A percentile compares a stretch with the other conserved stretches of the same genome.
These are phyloP conservation scores for Saxispiralis lemnorum DNA, from an alignment of 495 filamentous ascomycete species.

Conservation along the genomic window DNA sequence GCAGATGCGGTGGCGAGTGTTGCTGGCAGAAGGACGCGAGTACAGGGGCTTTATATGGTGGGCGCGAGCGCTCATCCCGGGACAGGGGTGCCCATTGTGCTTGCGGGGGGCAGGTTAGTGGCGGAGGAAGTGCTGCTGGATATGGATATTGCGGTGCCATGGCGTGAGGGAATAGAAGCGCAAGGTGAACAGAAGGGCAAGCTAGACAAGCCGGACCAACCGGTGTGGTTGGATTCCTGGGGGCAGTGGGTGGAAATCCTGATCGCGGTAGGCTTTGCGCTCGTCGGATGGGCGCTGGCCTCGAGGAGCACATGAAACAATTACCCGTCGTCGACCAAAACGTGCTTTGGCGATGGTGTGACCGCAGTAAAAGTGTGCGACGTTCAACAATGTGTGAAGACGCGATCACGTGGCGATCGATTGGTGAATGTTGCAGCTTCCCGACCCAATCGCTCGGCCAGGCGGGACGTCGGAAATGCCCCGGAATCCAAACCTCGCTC, in stretches of 20 bases:
- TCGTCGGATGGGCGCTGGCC: constrained; percentile 1
- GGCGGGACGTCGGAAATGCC: too few relatives aligned
- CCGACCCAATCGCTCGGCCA: too few relatives aligned
- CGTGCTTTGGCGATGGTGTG: neutral
- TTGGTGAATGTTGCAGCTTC: too few relatives aligned
- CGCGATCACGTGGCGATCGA: neutral
- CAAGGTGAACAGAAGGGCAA: constrained; percentile 9
- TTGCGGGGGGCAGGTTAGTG: constrained; percentile 46
- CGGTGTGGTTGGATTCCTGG: constrained; percentile 7
- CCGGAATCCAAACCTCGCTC: too few relatives aligned
- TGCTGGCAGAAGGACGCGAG: constrained; percentile 23
- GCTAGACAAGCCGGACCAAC: constrained; percentile 21
- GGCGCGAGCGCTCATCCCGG: constrained; percentile 56
- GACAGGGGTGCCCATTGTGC: constrained; percentile 50
- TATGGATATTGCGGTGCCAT: constrained; percentile 25
- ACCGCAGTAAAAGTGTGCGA: neutral
- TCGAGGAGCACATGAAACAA: neutral
- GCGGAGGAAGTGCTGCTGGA: constrained; percentile 37
- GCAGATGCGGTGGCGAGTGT: constrained; percentile 14
- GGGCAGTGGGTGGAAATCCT: constrained; percentile 8
- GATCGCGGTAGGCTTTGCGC: neutral
- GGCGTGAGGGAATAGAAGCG: constrained; percentile 17
- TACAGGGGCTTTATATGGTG: constrained; percentile 42
- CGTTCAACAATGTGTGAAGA: too few relatives aligned
- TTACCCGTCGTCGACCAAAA: too few relatives aligned